Percentiles rank a stretch among this genome's conserved stretches.
Conservation (phyloP, 441 rosid species). For the Dalechampia spathulata region DNA sequence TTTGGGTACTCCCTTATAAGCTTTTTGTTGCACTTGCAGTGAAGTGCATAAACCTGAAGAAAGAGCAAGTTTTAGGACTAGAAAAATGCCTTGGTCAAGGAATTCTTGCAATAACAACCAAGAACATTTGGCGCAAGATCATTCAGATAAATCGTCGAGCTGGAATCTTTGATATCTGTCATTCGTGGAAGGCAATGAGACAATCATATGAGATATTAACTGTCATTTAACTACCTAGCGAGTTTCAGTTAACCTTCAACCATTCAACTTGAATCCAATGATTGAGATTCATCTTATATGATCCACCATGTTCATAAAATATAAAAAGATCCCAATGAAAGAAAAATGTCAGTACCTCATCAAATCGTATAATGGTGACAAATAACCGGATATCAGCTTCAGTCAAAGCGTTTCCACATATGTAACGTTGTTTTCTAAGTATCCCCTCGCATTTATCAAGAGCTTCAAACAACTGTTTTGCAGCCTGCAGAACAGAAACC, state of each 20-base stretch:
- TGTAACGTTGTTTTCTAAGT: slow-evolving; percentile 60
- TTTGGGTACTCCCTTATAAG: slow-evolving; percentile 69
- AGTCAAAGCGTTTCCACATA: slow-evolving; percentile 59
- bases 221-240: too few relatives aligned
- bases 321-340: background rate
- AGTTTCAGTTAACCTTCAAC: too few relatives aligned
- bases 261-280: too few relatives aligned
- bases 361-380: slow-evolving; percentile 85
- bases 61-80: background rate
- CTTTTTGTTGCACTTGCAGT: slow-evolving; percentile 91
- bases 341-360: slow-evolving; percentile 44
- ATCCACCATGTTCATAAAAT: too few relatives aligned
- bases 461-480: slow-evolving; percentile 53
- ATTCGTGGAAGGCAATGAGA: too few relatives aligned
- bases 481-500: slow-evolving; percentile 37
- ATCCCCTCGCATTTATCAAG: slow-evolving; percentile 75
- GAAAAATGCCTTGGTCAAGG: too few relatives aligned
- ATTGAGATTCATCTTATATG: too few relatives aligned
- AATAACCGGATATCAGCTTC: slow-evolving; percentile 79
- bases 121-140: background rate
- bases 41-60: slow-evolving; percentile 70
- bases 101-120: too few relatives aligned
- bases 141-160: too few relatives aligned
- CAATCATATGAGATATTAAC: too few relatives aligned
- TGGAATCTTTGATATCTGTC: too few relatives aligned